Conservation (phyloP, 2,329 filamentous ascomycete species). For the Dendryphion nanum region DNA sequence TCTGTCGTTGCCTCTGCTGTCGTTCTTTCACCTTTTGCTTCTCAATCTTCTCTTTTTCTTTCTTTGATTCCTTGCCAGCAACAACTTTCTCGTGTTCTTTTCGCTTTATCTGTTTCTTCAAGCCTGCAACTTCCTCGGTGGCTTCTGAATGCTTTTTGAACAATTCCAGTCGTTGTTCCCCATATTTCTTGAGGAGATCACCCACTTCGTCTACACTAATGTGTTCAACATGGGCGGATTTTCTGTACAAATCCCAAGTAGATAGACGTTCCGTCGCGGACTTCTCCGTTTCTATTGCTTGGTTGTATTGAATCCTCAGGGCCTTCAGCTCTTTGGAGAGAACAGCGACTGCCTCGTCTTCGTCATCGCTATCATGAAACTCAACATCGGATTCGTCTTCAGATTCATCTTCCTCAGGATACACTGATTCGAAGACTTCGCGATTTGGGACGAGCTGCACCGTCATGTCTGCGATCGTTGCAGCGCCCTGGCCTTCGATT, state of each 20-base stretch:
- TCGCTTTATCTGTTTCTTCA: constrained; percentile 24
- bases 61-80: constrained; percentile 21
- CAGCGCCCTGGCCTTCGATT: constrained; percentile 58
- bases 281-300: constrained; percentile 21
- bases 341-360: constrained; percentile 46
- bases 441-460: constrained; percentile 58
- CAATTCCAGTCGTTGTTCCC: constrained; percentile 24
- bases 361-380: constrained; percentile 43
- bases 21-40: constrained; percentile 25
- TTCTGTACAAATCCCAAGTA: constrained; percentile 38
- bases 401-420: constrained; percentile 46
- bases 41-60: constrained; percentile 22
- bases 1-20: constrained; percentile 10
- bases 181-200: constrained; percentile 38
- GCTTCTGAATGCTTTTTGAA: constrained; percentile 21
- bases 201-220: constrained; percentile 30
- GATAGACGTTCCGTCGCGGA: constrained; percentile 17
- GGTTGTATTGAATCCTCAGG: constrained; percentile 11
- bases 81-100: constrained; percentile 22
- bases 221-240: constrained; percentile 26
- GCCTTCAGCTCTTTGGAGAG: constrained; percentile 18
- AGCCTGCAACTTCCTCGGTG: constrained; percentile 17
- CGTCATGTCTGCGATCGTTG: constrained; percentile 62
- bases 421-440: constrained; percentile 55
- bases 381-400: constrained; percentile 36